Percentiles rank a stretch among this genome's conserved stretches.
Conservation (phyloP, 2,329 filamentous ascomycete species). For the Aureobasidium pullulans region DNA sequence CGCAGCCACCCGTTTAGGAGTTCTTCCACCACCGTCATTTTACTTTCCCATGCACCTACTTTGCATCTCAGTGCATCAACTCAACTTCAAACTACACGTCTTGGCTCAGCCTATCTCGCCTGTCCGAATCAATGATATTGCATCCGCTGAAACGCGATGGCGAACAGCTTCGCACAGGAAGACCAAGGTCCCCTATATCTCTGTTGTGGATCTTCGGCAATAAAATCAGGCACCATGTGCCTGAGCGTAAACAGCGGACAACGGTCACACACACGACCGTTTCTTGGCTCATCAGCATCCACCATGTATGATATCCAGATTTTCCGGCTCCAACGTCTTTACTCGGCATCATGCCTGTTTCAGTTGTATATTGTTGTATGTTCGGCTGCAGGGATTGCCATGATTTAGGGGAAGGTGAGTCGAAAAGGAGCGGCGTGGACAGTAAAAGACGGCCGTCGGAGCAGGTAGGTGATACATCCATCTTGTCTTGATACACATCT, state of each 20-base stretch:
- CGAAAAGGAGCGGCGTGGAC: slow-evolving; percentile 1
- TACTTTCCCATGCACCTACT: background rate
- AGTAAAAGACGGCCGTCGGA: background rate
- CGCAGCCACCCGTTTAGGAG: background rate
- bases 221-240: slow-evolving; percentile 1
- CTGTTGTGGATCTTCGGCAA: background rate
- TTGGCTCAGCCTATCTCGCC: background rate
- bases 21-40: slow-evolving; percentile 2
- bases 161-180: background rate
- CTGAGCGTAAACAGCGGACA: background rate
- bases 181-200: background rate
- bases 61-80: background rate
- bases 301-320: background rate
- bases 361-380: background rate
- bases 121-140: background rate
- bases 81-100: background rate
- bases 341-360: slow-evolving; percentile 1
- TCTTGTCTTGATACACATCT: background rate
- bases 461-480: background rate
- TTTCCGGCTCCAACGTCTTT: background rate
- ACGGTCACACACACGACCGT: slow-evolving; percentile 1
- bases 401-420: background rate
- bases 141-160: background rate
- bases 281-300: slow-evolving; percentile 9
- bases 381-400: background rate